These are phyloP conservation scores for Limnomonas spitsbergensis DNA, from an alignment of 139 green algal species.

Conservation along the genomic window DNA sequence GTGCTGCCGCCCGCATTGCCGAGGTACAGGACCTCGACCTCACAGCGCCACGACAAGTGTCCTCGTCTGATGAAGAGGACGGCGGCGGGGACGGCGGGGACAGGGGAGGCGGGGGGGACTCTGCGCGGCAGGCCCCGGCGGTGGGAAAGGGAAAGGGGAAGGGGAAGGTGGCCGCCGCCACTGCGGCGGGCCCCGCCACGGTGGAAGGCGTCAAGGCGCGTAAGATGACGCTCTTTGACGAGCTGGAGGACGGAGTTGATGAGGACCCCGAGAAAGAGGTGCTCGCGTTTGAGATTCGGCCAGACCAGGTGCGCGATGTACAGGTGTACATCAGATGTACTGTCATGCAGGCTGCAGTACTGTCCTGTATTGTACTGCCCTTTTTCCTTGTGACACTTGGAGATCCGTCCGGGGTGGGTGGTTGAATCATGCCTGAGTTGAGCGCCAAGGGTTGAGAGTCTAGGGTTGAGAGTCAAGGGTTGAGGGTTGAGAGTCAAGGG, in stretches of 20 bases:
- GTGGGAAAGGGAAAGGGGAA: neutral
- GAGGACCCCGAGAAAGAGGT: slow-evolving; percentile 55
- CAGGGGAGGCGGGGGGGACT: neutral
- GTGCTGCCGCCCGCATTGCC: slow-evolving; percentile 18
- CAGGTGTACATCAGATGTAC: neutral
- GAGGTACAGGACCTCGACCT: slow-evolving; percentile 19
- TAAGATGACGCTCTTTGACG: slow-evolving; percentile 9
- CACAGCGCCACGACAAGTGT: neutral
- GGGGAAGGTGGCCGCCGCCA: neutral
- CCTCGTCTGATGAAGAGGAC: neutral
- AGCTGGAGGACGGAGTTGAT: slow-evolving; percentile 37
- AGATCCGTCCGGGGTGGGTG: too few relatives aligned
- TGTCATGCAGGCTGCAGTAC: neutral
- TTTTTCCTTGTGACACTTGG: neutral
- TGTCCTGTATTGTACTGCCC: neutral
- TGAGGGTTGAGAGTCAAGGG: too few relatives aligned
- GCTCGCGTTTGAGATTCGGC: slow-evolving; percentile 74
- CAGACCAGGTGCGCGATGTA: slow-evolving; percentile 45
- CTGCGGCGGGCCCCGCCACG: neutral
- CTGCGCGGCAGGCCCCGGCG: neutral
- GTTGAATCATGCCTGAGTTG: too few relatives aligned
- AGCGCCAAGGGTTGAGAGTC: too few relatives aligned
- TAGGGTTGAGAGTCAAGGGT: too few relatives aligned
- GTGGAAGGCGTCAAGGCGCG: neutral
- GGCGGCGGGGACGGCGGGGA: neutral